Conservation (phyloP, 306 rosid species). For the Dalbergia cultrata region DNA sequence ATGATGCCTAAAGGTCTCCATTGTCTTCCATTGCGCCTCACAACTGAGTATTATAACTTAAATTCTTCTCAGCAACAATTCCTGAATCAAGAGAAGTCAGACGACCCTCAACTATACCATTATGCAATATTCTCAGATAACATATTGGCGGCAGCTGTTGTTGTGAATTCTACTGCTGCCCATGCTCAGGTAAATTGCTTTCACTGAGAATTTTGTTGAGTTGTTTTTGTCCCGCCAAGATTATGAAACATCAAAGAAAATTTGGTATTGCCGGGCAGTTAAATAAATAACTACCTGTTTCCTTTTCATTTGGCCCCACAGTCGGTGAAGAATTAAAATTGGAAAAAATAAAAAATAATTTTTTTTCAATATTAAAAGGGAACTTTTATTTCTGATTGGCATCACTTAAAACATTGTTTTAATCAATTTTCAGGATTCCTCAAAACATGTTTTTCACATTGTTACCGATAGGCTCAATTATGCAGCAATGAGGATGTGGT, state of each 20-base stretch:
- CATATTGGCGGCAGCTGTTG: conserved; percentile 89
- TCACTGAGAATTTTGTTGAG: not conserved
- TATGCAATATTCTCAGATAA: conserved; percentile 94
- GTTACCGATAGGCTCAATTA: conserved; percentile 94
- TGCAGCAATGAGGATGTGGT: conserved; percentile 99
- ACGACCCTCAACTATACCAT: conserved; percentile 78
- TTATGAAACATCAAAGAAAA: conserved; percentile 24
- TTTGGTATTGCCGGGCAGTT: conserved; percentile 8
- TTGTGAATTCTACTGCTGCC: conserved; percentile 78
- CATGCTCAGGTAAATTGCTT: conserved; percentile 72
- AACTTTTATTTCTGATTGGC: conserved; percentile 38
- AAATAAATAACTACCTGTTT: not conserved
- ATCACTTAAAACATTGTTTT: conserved; percentile 32
- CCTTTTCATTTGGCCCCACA: conserved; percentile 23
- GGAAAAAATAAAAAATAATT: not conserved
- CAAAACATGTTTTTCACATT: conserved; percentile 88
- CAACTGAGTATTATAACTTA: conserved; percentile 82
- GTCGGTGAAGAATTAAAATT: not conserved
- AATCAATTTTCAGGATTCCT: conserved; percentile 70
- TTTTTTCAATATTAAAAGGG: not conserved
- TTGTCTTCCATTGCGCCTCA: conserved; percentile 96
- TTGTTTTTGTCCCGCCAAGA: conserved; percentile 23
- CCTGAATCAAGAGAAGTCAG: conserved; percentile 79
- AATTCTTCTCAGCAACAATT: conserved; percentile 73
- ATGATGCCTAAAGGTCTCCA: conserved; percentile 94